phyloP scores from a whole-genome alignment of 2,329 filamentous ascomycete genomes.

The Aspergillus tamarii region DNA sequence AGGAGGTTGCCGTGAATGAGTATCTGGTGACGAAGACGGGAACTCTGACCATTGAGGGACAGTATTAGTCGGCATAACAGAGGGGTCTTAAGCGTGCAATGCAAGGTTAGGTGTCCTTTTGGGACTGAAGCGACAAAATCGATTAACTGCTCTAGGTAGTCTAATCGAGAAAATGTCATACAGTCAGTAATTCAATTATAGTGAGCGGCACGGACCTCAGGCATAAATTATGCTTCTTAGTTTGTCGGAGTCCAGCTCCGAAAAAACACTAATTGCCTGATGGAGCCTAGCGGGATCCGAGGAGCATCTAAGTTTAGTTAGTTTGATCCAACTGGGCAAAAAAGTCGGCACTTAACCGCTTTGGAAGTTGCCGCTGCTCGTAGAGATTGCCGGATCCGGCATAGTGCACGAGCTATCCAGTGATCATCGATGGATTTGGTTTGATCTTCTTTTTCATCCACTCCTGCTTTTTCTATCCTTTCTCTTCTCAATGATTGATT shows the following conservation, averaged over 20 bases:
- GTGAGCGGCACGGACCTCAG: background rate
- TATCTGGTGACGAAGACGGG: conserved; percentile 68
- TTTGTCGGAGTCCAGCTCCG: background rate
- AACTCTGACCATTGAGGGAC: conserved; percentile 62
- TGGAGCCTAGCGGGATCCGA: background rate
- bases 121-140: background rate
- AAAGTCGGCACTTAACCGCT: background rate
- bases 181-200: background rate
- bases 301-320: background rate
- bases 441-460: conserved; percentile 9
- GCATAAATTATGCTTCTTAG: background rate
- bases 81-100: background rate
- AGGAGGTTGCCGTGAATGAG: conserved; percentile 66
- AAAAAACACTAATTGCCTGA: background rate
- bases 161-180: background rate
- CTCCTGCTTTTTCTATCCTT: background rate
- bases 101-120: background rate
- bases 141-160: background rate
- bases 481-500: background rate
- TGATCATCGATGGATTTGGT: conserved; percentile 6
- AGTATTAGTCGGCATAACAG: conserved; percentile 43
- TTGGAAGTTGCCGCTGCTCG: conserved; percentile 15
- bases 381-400: conserved; percentile 25
- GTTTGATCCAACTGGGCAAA: background rate
- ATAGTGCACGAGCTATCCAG: conserved; percentile 17